These are phyloP conservation scores for Trichophyton simii DNA, from an alignment of 2,329 filamentous ascomycete species.

Conservation along the genomic window DNA sequence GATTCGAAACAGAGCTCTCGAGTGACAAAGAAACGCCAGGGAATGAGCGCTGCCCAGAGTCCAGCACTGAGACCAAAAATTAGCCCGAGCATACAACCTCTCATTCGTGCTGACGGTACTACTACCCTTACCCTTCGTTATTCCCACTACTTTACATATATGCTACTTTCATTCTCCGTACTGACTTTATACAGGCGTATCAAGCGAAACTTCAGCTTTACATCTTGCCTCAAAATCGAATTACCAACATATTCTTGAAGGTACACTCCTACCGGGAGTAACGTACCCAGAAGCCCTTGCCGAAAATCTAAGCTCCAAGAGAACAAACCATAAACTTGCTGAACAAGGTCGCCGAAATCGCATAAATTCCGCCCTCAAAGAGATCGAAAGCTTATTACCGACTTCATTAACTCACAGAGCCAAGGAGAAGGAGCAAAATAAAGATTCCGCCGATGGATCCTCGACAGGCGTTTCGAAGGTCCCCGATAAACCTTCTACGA, in stretches of 20 bases:
- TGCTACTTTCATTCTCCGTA: neutral
- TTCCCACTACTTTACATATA: constrained; percentile 15
- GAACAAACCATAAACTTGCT: constrained; percentile 94
- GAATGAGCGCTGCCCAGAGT: constrained; percentile 62
- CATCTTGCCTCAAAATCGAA: constrained; percentile 90
- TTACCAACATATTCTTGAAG: constrained; percentile 93
- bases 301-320: constrained; percentile 87
- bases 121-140: constrained; percentile 23
- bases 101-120: constrained; percentile 57
- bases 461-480: constrained; percentile 38
- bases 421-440: constrained; percentile 22
- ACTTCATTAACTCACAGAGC: constrained; percentile 35
- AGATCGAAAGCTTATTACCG: constrained; percentile 81
- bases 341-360: constrained; percentile 91
- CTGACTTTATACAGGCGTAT: constrained; percentile 27
- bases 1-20: constrained; percentile 41
- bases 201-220: constrained; percentile 52
- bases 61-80: constrained; percentile 80
- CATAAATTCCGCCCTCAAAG: constrained; percentile 84
- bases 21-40: constrained; percentile 55
- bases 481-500: constrained; percentile 33
- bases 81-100: constrained; percentile 84
- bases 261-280: constrained; percentile 78
- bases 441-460: constrained; percentile 18
- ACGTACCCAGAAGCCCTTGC: constrained; percentile 83